These are phyloP conservation scores for Candida golubevii DNA, from an alignment of 805 yeast species.

Conservation along the genomic window DNA sequence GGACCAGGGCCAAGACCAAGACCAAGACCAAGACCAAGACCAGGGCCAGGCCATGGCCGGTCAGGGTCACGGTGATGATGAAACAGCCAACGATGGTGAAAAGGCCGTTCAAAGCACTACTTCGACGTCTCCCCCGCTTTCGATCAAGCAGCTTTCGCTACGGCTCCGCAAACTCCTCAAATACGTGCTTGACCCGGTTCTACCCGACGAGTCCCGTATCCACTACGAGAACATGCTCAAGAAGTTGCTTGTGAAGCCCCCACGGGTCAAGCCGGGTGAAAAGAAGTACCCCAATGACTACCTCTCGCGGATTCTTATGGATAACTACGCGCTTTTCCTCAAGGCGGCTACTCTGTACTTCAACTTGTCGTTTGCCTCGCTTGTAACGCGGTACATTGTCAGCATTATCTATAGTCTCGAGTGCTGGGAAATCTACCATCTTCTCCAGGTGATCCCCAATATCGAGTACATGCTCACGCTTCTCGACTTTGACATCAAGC, in stretches of 20 bases:
- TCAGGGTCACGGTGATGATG: no score
- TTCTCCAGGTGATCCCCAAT: conserved; percentile 29
- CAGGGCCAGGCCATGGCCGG: no score
- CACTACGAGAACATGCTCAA: conserved; percentile 26
- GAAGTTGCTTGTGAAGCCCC: conserved; percentile 25
- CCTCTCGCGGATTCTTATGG: conserved; percentile 35
- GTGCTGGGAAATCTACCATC: conserved; percentile 44
- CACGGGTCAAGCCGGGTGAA: conserved; percentile 12
- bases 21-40: not conserved
- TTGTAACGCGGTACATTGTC: conserved; percentile 37
- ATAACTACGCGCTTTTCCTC: conserved; percentile 30
- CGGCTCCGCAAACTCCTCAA: conserved; percentile 28
- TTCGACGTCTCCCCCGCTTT: not conserved
- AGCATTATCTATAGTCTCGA: conserved; percentile 35
- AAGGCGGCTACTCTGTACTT: conserved; percentile 32
- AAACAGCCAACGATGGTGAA: not conserved
- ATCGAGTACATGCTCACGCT: conserved; percentile 32
- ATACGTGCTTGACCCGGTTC: conserved; percentile 24
- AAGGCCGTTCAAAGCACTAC: not conserved
- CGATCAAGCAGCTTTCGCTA: conserved; percentile 30
- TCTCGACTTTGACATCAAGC: conserved; percentile 31
- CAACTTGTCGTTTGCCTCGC: conserved; percentile 36
- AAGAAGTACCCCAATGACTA: conserved; percentile 31
- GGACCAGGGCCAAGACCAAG: not conserved
- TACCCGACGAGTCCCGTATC: conserved; percentile 28